Evolutionary conservation across 106 monocot species (phyloP).

Genomic region (Platanthera zijinensis): DNA sequence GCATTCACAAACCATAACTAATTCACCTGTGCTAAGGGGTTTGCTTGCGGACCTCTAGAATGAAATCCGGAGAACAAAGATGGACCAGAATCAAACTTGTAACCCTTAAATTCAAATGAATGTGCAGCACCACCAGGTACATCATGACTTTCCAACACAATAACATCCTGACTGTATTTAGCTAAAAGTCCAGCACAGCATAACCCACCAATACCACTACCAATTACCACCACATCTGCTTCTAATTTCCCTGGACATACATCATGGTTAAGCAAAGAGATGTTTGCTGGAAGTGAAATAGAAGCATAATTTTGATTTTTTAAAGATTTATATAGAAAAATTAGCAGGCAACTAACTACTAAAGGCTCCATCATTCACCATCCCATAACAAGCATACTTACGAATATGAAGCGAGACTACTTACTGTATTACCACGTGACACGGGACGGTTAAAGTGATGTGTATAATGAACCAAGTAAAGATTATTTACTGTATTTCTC

Average conservation of each 20-base stretch:
- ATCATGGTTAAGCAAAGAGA: not conserved
- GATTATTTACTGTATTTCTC: too few species aligned
- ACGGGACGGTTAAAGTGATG: too few species aligned
- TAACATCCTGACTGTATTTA: slow-evolving; percentile 82
- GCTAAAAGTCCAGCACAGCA: slow-evolving; percentile 91
- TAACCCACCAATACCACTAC: slow-evolving; percentile 91
- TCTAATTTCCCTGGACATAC: slow-evolving; percentile 66
- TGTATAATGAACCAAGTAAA: too few species aligned
- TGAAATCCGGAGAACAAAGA: slow-evolving; percentile 96
- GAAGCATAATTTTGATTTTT: not conserved
- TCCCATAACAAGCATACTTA: too few species aligned
- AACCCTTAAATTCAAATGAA: slow-evolving; percentile 87
- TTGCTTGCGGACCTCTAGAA: slow-evolving; percentile 88
- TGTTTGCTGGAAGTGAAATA: not conserved
- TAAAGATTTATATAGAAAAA: too few species aligned
- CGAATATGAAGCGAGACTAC: too few species aligned
- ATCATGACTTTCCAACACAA: slow-evolving; percentile 95
- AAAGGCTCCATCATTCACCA: too few species aligned
- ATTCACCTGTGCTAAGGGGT: slow-evolving; percentile 89
- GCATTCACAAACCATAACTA: slow-evolving; percentile 4
- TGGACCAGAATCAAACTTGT: slow-evolving; percentile 92
- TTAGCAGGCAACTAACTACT: too few species aligned
- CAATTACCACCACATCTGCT: slow-evolving; percentile 92
- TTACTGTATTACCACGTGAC: too few species aligned
- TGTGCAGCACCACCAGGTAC: slow-evolving; percentile 94